Evolutionary conservation across 2,329 filamentous ascomycete species (phyloP).

Genomic region (Gnomoniopsis smithogilvyi): DNA sequence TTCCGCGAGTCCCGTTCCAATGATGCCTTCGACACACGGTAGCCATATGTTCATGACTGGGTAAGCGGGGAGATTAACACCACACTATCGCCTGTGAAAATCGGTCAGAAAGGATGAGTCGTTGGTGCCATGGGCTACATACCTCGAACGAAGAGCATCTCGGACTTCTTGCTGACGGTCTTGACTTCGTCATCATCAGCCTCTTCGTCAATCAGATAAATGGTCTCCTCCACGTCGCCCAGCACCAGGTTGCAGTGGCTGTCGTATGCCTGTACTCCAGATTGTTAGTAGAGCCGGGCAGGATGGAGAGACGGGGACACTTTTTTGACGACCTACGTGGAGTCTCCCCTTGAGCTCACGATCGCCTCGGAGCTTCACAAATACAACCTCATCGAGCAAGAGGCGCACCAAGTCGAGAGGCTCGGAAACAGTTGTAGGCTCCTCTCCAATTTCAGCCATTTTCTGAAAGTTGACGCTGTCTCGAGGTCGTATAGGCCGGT

Average conservation of each 20-base stretch:
- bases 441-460: slow-evolving; percentile 85
- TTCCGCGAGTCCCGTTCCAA: not conserved
- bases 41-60: slow-evolving; percentile 15
- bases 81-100: slow-evolving; percentile 26
- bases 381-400: slow-evolving; percentile 91
- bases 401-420: slow-evolving; percentile 94
- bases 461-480: slow-evolving; percentile 19
- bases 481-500: no score
- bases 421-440: slow-evolving; percentile 72
- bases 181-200: slow-evolving; percentile 77
- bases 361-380: slow-evolving; percentile 95
- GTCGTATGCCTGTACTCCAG: slow-evolving; percentile 75
- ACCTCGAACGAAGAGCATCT: slow-evolving; percentile 99
- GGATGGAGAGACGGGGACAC: not conserved
- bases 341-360: slow-evolving; percentile 92
- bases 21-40: not conserved
- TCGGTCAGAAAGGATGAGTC: not conserved
- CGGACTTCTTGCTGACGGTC: slow-evolving; percentile 94
- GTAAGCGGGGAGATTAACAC: slow-evolving; percentile 27
- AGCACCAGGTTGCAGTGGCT: slow-evolving; percentile 97
- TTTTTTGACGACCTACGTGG: slow-evolving; percentile 58
- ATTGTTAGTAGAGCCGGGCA: not conserved
- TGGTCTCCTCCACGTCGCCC: slow-evolving; percentile 95
- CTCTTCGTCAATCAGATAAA: slow-evolving; percentile 88
- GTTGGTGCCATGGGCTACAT: slow-evolving; percentile 27